phyloP scores from a whole-genome alignment of 148 eudicot species.

The Amaranthus hypochondriacus region DNA sequence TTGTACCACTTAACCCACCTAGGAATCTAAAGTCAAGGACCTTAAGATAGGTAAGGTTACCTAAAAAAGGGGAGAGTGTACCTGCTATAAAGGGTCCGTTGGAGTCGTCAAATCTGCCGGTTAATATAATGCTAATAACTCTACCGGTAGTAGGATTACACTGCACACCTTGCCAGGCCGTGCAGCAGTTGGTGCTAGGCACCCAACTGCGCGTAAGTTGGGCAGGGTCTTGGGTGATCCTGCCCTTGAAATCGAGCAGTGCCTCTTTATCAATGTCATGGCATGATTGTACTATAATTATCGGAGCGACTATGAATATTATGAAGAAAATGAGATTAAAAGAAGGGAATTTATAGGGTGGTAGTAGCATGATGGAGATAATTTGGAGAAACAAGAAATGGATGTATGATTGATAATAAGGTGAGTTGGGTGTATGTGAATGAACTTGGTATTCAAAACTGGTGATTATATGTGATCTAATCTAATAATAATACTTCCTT shows the following conservation, averaged over 20 bases:
- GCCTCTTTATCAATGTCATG: constrained; percentile 56
- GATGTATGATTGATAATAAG: no score
- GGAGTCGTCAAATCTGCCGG: not conserved
- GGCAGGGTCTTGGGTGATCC: constrained; percentile 48
- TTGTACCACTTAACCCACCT: constrained; percentile 38
- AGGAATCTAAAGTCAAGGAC: constrained; percentile 49
- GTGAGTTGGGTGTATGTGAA: no score
- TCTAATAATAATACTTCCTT: no score
- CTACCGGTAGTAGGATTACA: constrained; percentile 49
- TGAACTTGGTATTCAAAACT: no score
- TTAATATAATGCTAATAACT: constrained; percentile 48
- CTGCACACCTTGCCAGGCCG: constrained; percentile 52
- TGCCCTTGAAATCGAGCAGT: constrained; percentile 45
- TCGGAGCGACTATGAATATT: not conserved
- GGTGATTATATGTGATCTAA: no score
- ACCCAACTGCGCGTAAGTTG: constrained; percentile 43
- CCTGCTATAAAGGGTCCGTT: constrained; percentile 32
- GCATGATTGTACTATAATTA: constrained; percentile 32
- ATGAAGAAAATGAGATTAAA: not conserved
- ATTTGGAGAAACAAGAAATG: not conserved
- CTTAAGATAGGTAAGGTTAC: constrained; percentile 45
- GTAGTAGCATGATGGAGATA: not conserved
- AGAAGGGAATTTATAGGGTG: not conserved
- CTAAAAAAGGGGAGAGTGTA: constrained; percentile 58
- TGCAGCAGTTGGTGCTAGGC: constrained; percentile 60